Base-by-base conservation (phyloP, 768 basidiomycete species). In the Thelephora aurantiotincta region DNA sequence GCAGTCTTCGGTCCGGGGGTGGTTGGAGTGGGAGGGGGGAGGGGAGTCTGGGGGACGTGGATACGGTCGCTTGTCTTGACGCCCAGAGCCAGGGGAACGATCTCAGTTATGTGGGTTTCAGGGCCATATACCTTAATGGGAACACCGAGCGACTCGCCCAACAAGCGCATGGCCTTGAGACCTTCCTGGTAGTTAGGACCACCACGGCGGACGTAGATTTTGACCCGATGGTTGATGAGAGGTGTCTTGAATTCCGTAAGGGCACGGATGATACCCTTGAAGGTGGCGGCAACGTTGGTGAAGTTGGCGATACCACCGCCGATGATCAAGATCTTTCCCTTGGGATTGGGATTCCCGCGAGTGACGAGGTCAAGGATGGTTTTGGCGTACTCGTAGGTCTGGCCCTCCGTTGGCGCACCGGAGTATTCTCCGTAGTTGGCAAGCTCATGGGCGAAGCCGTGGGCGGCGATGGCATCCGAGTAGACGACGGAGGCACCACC, bases 271-370 rank as follows among this genome's bases (percentile, higher is more conserved):
- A 98, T 99, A 52, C 94, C 94, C 75, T 98, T 97, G 85, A 99
- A 99, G 51, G 94, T 98, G 9, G 94, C 84, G 33, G 93, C 96
- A 55, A 98, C 93, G 63, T 99, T 97, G 63, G 92, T 97, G 71
- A 99, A 99, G 79, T 99, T 99, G 71, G 96, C 96, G 53, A 96
- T 96, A 70, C 94, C 94, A 68, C 96, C 96, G 66, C 94, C 96
- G 55, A 99, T 96, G 75, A 99, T 96, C 66, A 98, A 85, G 63
- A 98, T 80, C 70, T 99, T 99, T 72, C 96, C 96, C 45, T 96
- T 70, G 46, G 82, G 71, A 56, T 78, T 74, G 44, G 86, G 81
- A 19, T 73, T 67, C 43, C 93, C 92, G 50, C 94, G 91, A 38
- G 89, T 97, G 65, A 98, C 89, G 51, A 99, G 70, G 64, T 97